A percentile compares a stretch with the other conserved stretches of the same genome.
These are phyloP conservation scores for Cynara cardunculus DNA, from an alignment of 129 eudicot species.

Conservation along the genomic window DNA sequence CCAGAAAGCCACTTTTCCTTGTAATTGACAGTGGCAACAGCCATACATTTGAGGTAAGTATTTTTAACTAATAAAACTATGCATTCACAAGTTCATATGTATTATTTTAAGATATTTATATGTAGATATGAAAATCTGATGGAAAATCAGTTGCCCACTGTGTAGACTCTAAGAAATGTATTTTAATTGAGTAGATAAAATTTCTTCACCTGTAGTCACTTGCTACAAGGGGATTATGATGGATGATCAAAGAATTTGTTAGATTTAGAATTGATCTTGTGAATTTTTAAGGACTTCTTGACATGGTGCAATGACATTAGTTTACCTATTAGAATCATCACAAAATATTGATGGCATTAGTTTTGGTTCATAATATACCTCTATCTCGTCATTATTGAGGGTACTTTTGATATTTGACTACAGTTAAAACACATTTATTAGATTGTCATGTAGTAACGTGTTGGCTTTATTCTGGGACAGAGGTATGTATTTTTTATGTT, in stretches of 20 bases:
- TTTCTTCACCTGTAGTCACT: neutral
- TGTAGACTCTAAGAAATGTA: neutral
- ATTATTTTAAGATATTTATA: neutral
- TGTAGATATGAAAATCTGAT: conserved; percentile 1
- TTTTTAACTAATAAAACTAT: conserved; percentile 22
- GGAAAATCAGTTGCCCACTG: neutral
- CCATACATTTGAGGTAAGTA: conserved; percentile 72
- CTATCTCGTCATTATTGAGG: neutral
- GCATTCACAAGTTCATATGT: neutral
- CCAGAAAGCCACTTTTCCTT: conserved; percentile 82
- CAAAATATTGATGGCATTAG: neutral
- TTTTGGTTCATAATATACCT: neutral
- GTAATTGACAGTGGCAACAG: conserved; percentile 81
- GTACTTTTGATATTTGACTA: neutral
- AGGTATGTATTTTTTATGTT: neutral
- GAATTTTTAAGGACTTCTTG: neutral
- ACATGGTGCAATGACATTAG: neutral
- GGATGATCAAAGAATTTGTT: neutral
- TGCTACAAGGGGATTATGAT: neutral
- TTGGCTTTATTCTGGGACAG: conserved; percentile 1
- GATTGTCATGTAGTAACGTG: neutral
- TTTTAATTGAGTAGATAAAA: conserved; percentile 1
- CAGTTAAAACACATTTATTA: neutral
- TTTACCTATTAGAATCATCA: neutral
- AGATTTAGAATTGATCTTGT: neutral